These are phyloP conservation scores for Neospermospora avenae DNA, from an alignment of 2,329 filamentous ascomycete genomes.

Conservation along the genomic window DNA sequence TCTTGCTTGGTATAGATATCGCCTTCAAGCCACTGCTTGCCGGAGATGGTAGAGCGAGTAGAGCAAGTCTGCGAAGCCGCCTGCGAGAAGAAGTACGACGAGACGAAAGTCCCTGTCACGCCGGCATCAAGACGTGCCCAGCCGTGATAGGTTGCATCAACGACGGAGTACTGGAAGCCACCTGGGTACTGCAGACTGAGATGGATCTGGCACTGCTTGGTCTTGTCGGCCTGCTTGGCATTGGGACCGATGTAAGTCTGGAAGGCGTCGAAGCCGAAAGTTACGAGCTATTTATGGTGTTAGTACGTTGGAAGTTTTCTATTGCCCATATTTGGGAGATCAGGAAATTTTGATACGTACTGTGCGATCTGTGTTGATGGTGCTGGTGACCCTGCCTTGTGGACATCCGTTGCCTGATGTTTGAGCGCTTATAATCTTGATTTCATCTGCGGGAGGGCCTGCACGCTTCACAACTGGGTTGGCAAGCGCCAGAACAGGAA, in stretches of 20 bases:
- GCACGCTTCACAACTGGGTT: constrained; percentile 8
- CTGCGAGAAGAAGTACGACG: constrained; percentile 27
- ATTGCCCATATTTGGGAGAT: background rate
- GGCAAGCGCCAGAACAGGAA: constrained; percentile 20
- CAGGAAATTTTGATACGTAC: constrained; percentile 8
- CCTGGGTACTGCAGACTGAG: constrained; percentile 23
- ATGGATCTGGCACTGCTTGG: constrained; percentile 25
- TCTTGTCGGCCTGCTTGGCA: constrained; percentile 20
- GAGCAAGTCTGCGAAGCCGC: constrained; percentile 20
- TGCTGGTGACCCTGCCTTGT: constrained; percentile 18
- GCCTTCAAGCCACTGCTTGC: constrained; percentile 17
- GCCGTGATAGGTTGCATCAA: constrained; percentile 24
- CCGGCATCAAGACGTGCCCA: constrained; percentile 22
- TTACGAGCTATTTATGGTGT: constrained; percentile 3
- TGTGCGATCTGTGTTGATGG: constrained; percentile 16
- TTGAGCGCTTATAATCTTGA: constrained; percentile 18
- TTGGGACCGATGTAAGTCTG: constrained; percentile 25
- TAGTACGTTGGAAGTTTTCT: background rate
- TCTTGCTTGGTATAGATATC: constrained; percentile 25
- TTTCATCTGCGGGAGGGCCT: constrained; percentile 7
- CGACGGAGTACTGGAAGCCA: constrained; percentile 24
- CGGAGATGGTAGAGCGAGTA: constrained; percentile 20
- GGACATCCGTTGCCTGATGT: constrained; percentile 24
- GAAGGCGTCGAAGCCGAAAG: constrained; percentile 21
- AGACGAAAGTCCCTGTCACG: constrained; percentile 22